phyloP scores from a whole-genome alignment of 2,329 filamentous ascomycete genomes.

The Elsinoe ampelina region DNA sequence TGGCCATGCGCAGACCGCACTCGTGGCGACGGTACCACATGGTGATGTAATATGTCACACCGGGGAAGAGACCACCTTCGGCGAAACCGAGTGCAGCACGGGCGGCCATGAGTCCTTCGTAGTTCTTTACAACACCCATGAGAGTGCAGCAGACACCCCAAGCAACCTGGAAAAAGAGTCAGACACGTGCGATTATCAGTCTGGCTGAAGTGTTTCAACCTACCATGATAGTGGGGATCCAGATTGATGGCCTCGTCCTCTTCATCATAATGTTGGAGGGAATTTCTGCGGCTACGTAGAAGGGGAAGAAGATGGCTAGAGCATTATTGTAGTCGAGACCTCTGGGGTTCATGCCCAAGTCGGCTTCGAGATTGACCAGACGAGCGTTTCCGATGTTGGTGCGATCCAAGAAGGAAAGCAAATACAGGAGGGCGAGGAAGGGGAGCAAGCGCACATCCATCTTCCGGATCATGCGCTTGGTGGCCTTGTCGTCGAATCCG shows the following conservation, averaged over 20 bases:
- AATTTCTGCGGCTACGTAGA: constrained; percentile 38
- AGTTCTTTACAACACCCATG: constrained; percentile 34
- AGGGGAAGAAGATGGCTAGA: constrained; percentile 37
- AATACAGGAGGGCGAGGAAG: constrained; percentile 46
- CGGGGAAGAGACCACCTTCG: constrained; percentile 32
- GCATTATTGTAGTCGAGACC: constrained; percentile 51
- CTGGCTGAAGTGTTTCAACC: not conserved
- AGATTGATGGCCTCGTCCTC: constrained; percentile 32
- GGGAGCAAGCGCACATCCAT: constrained; percentile 46
- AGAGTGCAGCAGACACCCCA: constrained; percentile 33
- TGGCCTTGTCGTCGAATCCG: constrained; percentile 16
- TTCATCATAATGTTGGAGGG: constrained; percentile 31
- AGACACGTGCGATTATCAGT: not conserved
- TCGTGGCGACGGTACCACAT: constrained; percentile 33
- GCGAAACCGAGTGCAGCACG: constrained; percentile 33
- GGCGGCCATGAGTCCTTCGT: constrained; percentile 31
- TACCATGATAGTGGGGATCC: constrained; percentile 29
- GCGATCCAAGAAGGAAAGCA: constrained; percentile 48
- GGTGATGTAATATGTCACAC: constrained; percentile 31
- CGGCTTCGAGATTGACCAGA: constrained; percentile 46
- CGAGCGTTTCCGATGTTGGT: constrained; percentile 45
- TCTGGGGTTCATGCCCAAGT: constrained; percentile 48
- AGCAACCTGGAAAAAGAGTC: constrained; percentile 24
- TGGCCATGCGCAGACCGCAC: constrained; percentile 28
- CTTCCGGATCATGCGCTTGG: constrained; percentile 36